These are phyloP conservation scores for Wickerhamiella australiensis DNA, from an alignment of 805 yeast genomes.

Conservation along the genomic window DNA sequence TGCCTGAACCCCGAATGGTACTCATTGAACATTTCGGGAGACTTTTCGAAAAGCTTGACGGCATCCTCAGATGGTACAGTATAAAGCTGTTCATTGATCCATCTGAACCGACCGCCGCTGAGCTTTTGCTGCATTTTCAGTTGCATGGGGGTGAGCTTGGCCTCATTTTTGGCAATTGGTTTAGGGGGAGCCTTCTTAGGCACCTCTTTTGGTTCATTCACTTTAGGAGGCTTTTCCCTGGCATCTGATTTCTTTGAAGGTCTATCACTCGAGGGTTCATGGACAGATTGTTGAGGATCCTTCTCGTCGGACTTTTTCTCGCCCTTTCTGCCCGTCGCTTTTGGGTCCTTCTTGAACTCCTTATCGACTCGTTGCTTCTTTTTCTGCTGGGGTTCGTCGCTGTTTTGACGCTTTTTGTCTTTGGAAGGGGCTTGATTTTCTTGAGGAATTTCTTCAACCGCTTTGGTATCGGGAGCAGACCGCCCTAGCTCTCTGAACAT, in stretches of 20 bases:
- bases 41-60: conserved; percentile 53
- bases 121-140: conserved; percentile 91
- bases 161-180: neutral
- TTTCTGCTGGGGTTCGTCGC: neutral
- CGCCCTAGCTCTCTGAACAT: conserved; percentile 16
- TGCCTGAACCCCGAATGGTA: conserved; percentile 91
- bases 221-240: neutral
- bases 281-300: neutral
- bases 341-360: neutral
- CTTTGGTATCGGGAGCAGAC: neutral
- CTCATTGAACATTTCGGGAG: conserved; percentile 83
- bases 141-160: conserved; percentile 64
- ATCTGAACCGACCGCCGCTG: conserved; percentile 89
- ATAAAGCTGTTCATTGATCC: conserved; percentile 97
- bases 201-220: neutral
- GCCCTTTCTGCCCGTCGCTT: neutral
- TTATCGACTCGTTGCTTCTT: neutral
- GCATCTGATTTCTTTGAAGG: neutral
- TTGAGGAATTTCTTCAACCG: neutral
- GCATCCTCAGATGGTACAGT: conserved; percentile 75
- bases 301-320: neutral
- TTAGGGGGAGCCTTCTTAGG: neutral
- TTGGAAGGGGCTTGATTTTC: neutral
- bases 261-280: neutral
- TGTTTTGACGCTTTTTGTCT: neutral